Evolutionary conservation across 2,329 filamentous ascomycete genomes (phyloP).

Genomic region (Achaetomium macrosporum): DNA sequence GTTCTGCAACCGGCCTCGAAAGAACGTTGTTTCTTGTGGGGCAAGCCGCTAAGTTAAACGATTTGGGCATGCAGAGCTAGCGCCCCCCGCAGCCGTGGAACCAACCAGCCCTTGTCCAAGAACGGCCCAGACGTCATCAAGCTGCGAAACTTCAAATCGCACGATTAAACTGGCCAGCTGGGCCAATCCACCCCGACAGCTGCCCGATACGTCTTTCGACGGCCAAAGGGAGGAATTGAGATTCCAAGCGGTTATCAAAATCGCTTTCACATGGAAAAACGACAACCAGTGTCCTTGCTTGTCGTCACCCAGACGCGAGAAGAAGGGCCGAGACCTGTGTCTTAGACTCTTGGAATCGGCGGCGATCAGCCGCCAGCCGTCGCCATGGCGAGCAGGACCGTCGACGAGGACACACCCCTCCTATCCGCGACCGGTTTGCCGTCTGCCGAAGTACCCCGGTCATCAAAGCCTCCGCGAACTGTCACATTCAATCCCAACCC

Average conservation of each 20-base stretch:
- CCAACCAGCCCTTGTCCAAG: neutral
- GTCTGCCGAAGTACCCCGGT: slow-evolving; percentile 17
- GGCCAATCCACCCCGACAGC: neutral
- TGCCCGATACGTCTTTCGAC: neutral
- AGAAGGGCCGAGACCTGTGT: slow-evolving; percentile 6
- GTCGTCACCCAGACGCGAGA: neutral
- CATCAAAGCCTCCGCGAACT: slow-evolving; percentile 48
- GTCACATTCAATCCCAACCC: slow-evolving; percentile 74
- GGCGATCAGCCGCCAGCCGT: neutral
- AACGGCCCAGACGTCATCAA: slow-evolving; percentile 13
- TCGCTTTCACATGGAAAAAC: slow-evolving; percentile 1
- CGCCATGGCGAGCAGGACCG: slow-evolving; percentile 16
- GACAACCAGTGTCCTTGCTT: neutral
- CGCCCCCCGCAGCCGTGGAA: neutral
- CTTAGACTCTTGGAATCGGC: neutral
- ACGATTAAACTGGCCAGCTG: neutral
- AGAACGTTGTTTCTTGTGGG: neutral
- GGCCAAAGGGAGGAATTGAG: neutral
- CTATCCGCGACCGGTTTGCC: slow-evolving; percentile 14
- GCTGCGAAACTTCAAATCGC: neutral
- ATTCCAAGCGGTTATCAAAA: too few species aligned
- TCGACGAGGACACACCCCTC: slow-evolving; percentile 19
- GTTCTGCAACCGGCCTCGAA: neutral
- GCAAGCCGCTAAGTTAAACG: neutral
- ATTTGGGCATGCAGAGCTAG: too few species aligned